Evolutionary conservation across 129 eudicot species (phyloP).

Genomic region (Artemisia annua): DNA sequence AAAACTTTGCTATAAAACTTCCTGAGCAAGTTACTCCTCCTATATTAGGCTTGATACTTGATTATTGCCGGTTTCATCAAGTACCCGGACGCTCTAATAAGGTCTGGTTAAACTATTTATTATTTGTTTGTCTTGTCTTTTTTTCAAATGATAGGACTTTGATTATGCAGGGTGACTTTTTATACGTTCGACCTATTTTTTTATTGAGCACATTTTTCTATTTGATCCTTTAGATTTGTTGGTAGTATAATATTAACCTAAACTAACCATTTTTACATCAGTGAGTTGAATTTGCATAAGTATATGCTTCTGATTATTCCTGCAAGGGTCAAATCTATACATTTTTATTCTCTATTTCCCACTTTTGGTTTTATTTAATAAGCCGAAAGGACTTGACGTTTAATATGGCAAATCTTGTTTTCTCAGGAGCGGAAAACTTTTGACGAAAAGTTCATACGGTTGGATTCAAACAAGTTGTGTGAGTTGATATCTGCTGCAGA

Average conservation of each 20-base stretch:
- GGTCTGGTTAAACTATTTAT: slow-evolving; percentile 41
- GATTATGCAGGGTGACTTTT: neutral
- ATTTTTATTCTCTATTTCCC: neutral
- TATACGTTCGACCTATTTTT: too few relatives aligned
- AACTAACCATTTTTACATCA: neutral
- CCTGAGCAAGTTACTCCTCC: slow-evolving; percentile 78
- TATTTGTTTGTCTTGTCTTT: slow-evolving; percentile 2
- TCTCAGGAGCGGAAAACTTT: slow-evolving; percentile 74
- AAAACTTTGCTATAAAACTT: slow-evolving; percentile 78
- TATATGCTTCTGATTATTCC: neutral
- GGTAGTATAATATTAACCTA: neutral
- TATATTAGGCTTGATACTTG: slow-evolving; percentile 66
- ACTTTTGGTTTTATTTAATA: slow-evolving; percentile 1
- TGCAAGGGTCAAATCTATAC: slow-evolving; percentile 10
- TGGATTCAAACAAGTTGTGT: slow-evolving; percentile 73
- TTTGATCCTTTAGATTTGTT: neutral
- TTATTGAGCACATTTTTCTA: too few relatives aligned
- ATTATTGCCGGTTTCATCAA: slow-evolving; percentile 91
- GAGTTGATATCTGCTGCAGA: slow-evolving; percentile 90
- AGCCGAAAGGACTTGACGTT: neutral
- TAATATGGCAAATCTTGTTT: neutral
- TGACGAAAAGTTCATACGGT: slow-evolving; percentile 75
- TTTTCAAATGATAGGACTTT: neutral
- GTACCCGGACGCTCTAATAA: slow-evolving; percentile 83
- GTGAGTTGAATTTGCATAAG: too few relatives aligned